Conservation (phyloP, 768 basidiomycete genomes). For the Boletus edulis region DNA sequence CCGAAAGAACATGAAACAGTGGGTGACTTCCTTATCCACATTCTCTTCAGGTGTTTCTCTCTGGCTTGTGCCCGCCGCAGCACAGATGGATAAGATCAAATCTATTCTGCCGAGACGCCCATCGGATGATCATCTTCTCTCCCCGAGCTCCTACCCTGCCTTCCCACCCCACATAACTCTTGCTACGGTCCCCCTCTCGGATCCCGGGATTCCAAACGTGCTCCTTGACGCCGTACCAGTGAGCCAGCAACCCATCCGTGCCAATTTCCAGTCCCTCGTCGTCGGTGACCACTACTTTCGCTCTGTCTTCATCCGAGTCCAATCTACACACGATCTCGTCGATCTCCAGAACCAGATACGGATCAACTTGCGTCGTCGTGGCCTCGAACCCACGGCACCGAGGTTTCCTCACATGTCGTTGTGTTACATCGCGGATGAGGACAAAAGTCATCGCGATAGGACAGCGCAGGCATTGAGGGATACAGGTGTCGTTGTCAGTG, state of each 20-base stretch:
- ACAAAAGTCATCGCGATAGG: conserved; percentile 50
- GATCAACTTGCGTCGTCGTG: conserved; percentile 29
- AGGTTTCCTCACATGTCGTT: conserved; percentile 71
- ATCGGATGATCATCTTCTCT: conserved; percentile 14
- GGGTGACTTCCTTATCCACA: background rate
- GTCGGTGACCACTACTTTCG: conserved; percentile 66
- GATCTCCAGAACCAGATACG: conserved; percentile 50
- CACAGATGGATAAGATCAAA: conserved; percentile 43
- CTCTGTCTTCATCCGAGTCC: conserved; percentile 53
- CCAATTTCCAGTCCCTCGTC: conserved; percentile 53
- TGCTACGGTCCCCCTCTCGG: conserved; percentile 36
- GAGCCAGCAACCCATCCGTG: conserved; percentile 33
- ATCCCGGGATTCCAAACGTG: conserved; percentile 2
- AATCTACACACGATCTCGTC: conserved; percentile 42
- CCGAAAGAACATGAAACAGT: background rate
- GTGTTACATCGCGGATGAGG: conserved; percentile 69
- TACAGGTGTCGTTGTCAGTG: conserved; percentile 29
- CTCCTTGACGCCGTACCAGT: conserved; percentile 42
- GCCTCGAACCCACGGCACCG: conserved; percentile 48
- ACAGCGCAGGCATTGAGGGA: conserved; percentile 44
- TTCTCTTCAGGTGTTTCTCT: conserved; percentile 50
- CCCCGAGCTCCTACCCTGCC: conserved; percentile 49
- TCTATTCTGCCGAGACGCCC: conserved; percentile 45
- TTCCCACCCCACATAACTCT: conserved; percentile 77
- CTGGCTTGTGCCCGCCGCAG: conserved; percentile 66